These are phyloP conservation scores for Prunus dulcis DNA, from an alignment of 306 rosid species.

Conservation along the genomic window DNA sequence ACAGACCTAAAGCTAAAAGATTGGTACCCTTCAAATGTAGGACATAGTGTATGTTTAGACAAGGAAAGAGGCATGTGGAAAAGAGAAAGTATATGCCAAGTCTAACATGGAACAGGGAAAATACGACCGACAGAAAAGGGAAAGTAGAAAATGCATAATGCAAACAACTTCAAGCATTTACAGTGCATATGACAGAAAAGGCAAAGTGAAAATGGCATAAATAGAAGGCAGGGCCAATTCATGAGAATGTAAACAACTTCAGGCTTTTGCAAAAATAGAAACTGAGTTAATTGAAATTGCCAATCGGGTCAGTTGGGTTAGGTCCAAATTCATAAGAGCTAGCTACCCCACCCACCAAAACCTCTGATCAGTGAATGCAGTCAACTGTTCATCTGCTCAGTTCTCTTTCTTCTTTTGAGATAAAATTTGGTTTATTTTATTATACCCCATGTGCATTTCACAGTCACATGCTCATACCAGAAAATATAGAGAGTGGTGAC, in stretches of 20 bases:
- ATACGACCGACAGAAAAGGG: not conserved
- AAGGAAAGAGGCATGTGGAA: not conserved
- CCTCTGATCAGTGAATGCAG: slow-evolving; percentile 10
- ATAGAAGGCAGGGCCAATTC: not conserved
- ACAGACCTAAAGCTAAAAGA: not conserved
- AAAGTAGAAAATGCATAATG: not conserved
- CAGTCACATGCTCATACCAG: not conserved
- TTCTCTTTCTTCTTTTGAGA: no score
- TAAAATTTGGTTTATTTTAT: not conserved
- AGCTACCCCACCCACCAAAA: not conserved
- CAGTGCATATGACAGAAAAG: not conserved
- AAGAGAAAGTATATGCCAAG: not conserved
- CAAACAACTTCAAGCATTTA: not conserved
- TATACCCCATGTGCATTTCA: slow-evolving; percentile 8
- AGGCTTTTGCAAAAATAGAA: slow-evolving; percentile 17
- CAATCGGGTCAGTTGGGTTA: slow-evolving; percentile 36
- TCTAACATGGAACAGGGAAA: not conserved
- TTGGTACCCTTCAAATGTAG: not conserved
- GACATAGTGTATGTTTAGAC: not conserved
- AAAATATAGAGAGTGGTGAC: not conserved
- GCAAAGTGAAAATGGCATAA: not conserved
- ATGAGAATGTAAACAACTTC: slow-evolving; percentile 1
- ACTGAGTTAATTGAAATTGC: slow-evolving; percentile 3
- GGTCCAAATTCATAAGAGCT: slow-evolving; percentile 21
- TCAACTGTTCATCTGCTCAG: not conserved